Evolutionary conservation across 768 basidiomycete species (phyloP).

Genomic region (Phaffia tasmanica): DNA sequence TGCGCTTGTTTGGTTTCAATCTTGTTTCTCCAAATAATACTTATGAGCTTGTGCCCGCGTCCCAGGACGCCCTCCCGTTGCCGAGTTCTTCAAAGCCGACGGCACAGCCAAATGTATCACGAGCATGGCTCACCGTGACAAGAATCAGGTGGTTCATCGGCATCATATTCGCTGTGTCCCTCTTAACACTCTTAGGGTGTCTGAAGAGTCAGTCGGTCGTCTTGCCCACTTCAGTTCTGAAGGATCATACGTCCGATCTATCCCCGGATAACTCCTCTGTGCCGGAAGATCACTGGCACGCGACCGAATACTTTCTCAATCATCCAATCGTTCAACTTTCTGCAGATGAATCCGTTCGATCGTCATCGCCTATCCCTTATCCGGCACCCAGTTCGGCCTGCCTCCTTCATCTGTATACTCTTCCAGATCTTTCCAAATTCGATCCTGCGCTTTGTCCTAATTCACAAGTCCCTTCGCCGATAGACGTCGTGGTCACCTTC

Average conservation of each 20-base stretch:
- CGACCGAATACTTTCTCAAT: not conserved
- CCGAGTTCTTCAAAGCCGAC: not conserved
- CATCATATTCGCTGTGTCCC: not conserved
- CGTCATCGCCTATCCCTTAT: not conserved
- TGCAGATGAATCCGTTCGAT: not conserved
- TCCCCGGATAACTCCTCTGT: not conserved
- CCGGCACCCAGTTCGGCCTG: constrained; percentile 9
- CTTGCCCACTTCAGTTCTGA: not conserved
- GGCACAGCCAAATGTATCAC: not conserved
- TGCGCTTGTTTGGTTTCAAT: not conserved
- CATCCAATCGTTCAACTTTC: constrained; percentile 13
- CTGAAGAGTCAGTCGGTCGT: not conserved
- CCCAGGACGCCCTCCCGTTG: not conserved
- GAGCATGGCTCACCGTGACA: not conserved
- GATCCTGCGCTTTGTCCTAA: constrained; percentile 3
- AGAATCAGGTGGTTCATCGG: not conserved
- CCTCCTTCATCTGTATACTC: constrained; percentile 18
- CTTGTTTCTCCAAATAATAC: not conserved
- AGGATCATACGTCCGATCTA: not conserved
- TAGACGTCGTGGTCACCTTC: constrained; percentile 13
- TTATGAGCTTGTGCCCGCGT: constrained; percentile 2
- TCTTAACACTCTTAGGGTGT: not conserved
- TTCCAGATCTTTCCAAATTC: constrained; percentile 2
- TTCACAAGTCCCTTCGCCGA: not conserved
- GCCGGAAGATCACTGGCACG: not conserved